Conservation (phyloP, 306 rosid species). For the Begonia fuchsioides region DNA sequence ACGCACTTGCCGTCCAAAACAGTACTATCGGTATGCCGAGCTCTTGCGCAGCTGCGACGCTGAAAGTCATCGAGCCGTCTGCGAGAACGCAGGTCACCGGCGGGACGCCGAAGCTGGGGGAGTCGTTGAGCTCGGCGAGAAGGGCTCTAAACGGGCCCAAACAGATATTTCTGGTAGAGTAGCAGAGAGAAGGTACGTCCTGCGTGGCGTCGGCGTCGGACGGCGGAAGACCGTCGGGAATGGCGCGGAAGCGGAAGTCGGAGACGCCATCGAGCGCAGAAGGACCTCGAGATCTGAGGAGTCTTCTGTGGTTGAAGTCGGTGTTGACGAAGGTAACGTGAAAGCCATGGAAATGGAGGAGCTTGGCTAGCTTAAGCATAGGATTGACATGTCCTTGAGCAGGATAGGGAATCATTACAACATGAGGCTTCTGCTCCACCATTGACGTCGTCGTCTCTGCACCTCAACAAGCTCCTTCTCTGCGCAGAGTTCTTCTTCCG, state of each 20-base stretch:
- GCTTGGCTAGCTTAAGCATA: slow-evolving; percentile 12
- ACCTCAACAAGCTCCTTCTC: too few species aligned
- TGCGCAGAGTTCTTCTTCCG: too few species aligned
- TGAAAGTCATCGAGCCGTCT: slow-evolving; percentile 11
- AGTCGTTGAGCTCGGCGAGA: slow-evolving; percentile 3
- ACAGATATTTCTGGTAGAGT: slow-evolving; percentile 8
- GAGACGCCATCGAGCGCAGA: slow-evolving; percentile 7
- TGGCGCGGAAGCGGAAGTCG: slow-evolving; percentile 8
- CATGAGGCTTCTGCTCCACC: slow-evolving; percentile 8
- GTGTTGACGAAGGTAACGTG: slow-evolving; percentile 14
- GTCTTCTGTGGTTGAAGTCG: slow-evolving; percentile 6
- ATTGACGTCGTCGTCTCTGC: too few species aligned
- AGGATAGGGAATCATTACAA: slow-evolving; percentile 7
- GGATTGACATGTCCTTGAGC: slow-evolving; percentile 19
- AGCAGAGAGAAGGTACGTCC: slow-evolving; percentile 5
- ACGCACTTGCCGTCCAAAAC: slow-evolving; percentile 10
- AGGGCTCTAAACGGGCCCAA: slow-evolving; percentile 3
- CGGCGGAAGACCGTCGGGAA: slow-evolving; percentile 16
- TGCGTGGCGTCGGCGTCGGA: background rate
- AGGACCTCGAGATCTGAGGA: slow-evolving; percentile 3
- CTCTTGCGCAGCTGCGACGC: slow-evolving; percentile 1
- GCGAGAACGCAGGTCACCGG: slow-evolving; percentile 6
- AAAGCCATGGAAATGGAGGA: slow-evolving; percentile 12
- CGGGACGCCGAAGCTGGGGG: background rate
- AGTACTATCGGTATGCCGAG: slow-evolving; percentile 2